Base-by-base conservation (phyloP, 306 rosid genomes). In the Carpinus fangiana region DNA sequence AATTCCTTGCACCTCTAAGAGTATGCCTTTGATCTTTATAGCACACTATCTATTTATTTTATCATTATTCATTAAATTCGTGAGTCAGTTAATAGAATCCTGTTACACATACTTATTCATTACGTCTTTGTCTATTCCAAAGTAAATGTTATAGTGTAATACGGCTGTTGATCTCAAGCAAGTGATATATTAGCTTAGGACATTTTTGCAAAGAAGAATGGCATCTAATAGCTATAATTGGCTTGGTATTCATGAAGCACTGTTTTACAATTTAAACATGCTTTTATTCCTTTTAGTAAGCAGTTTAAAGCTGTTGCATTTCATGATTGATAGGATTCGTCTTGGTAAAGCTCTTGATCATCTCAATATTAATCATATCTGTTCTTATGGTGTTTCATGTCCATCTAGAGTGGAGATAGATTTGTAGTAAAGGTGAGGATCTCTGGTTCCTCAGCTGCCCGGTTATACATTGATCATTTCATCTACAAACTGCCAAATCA, bases 1-100 rank as follows among this genome's bases (percentile, higher is more conserved):
- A 91, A 86, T 91, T 86, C 88, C 86, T 95, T 79, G 93, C 97
- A 34, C 96, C 98, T 59, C 85, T 95, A 50, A 90, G 84, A 88
- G 99, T 93, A 87, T 77, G 93, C 56, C 75, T 83, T 41, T 66
- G 51, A 66, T 66, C 51, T n/a, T 66, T 41, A 9, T 26, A 17
- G 7, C 47, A 38, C 6, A 14, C 28, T 41, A 8, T 18, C 51
- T 38, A 20, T n/a, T 5, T 66, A 12, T 23, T 23, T 59, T 9
- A 2, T 23, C n/a, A 10, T 20, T 59, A 23, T 59, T 59, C 28
- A 20, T 21, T 23, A 21, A 23, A 20, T 23, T 59, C 16, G 3
- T 23, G 28, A 21, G 65, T 0, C 14, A 20, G 36, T 34, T 9
- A 41, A 57, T 55, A 36, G 66, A 41, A 41, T 41, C 45, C 45